These are phyloP conservation scores for Arthrobotrys iridis DNA, from an alignment of 2,329 filamentous ascomycete species.

Conservation along the genomic window DNA sequence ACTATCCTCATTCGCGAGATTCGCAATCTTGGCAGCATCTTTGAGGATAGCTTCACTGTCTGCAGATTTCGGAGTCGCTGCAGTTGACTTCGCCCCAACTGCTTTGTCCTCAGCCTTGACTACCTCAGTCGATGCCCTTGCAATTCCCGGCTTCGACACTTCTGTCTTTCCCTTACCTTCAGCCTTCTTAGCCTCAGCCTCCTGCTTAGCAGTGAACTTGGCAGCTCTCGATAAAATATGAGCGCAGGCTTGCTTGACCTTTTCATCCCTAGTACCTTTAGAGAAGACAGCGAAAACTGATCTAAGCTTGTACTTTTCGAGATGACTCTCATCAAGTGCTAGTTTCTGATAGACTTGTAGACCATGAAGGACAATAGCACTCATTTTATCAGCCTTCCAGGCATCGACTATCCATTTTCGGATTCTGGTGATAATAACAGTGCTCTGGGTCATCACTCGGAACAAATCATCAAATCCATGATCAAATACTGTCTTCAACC, in stretches of 20 bases:
- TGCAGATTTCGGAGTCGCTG: conserved; percentile 23
- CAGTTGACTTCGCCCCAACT: conserved; percentile 3
- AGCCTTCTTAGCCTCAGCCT: conserved; percentile 30
- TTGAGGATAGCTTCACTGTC: conserved; percentile 39
- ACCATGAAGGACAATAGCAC: conserved; percentile 40
- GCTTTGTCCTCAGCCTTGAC: conserved; percentile 26
- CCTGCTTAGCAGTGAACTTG: conserved; percentile 41
- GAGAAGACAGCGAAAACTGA: conserved; percentile 35
- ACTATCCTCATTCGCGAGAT: conserved; percentile 32
- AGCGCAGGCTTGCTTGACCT: conserved; percentile 44
- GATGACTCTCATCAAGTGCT: conserved; percentile 23
- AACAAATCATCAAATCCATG: conserved; percentile 49
- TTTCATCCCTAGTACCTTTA: conserved; percentile 43
- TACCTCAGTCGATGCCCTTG: conserved; percentile 14
- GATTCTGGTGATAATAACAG: conserved; percentile 30
- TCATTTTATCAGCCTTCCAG: conserved; percentile 49
- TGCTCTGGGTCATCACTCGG: conserved; percentile 26
- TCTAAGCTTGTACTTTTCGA: conserved; percentile 45
- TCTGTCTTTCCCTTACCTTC: conserved; percentile 38
- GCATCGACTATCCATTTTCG: conserved; percentile 50
- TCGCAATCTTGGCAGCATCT: conserved; percentile 43
- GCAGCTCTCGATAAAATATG: conserved; percentile 39
- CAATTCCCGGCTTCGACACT: neutral
- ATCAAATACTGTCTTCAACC: conserved; percentile 50
- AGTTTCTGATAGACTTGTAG: conserved; percentile 51